Evolutionary conservation across 2,329 filamentous ascomycete species (phyloP).

Genomic region (Fusarium haematococcum): DNA sequence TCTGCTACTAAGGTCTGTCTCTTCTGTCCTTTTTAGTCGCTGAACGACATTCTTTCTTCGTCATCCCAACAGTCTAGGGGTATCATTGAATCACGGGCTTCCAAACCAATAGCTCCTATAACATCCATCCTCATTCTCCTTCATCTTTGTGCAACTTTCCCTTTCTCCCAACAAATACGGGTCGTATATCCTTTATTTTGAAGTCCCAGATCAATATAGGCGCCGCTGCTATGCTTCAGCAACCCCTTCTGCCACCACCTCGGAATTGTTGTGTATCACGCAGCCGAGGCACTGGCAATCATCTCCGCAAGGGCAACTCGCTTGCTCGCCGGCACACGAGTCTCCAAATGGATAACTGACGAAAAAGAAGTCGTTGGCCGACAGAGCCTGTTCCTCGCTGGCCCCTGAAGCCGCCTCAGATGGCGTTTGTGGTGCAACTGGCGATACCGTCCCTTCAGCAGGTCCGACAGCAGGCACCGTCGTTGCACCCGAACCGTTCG

Average conservation of each 20-base stretch:
- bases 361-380: conserved; percentile 69
- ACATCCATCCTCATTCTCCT: neutral
- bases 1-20: neutral
- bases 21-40: conserved; percentile 1
- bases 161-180: neutral
- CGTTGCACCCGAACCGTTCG: conserved; percentile 37
- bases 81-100: conserved; percentile 30
- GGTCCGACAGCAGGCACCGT: conserved; percentile 20
- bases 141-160: neutral
- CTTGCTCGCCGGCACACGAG: conserved; percentile 61
- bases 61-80: conserved; percentile 24
- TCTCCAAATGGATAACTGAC: conserved; percentile 65
- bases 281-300: conserved; percentile 70
- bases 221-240: conserved; percentile 9
- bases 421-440: conserved; percentile 58
- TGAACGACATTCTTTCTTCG: neutral
- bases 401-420: conserved; percentile 59
- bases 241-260: conserved; percentile 14
- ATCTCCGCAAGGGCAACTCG: conserved; percentile 68
- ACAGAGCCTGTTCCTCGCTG: conserved; percentile 63
- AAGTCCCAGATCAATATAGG: neutral
- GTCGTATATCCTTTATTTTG: neutral
- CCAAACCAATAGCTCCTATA: neutral
- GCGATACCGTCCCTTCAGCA: conserved; percentile 50
- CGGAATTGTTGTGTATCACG: conserved; percentile 60